Base-by-base conservation (phyloP, 2,329 filamentous ascomycete species). In the Neopestalotiopsis sp. region DNA sequence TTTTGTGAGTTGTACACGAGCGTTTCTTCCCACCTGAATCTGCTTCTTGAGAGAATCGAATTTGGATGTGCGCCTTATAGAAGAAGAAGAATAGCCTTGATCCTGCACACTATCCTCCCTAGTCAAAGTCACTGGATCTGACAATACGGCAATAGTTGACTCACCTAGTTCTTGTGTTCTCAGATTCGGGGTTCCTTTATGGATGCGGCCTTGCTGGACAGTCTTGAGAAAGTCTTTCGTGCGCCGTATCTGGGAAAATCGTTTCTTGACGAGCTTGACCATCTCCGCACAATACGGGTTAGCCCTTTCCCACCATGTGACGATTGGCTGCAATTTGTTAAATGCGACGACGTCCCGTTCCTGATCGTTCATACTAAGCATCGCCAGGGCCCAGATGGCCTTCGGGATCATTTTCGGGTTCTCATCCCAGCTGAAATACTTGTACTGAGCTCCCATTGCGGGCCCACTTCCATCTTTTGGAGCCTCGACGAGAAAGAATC, bases 291-390 rank as follows among this genome's bases (percentile, higher is more conserved):
- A 56, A 56, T 59, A 28, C 20, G 20, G 24, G 3, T 24, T 20
- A 7, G 24, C 30, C 10, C 30, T 59, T 5, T 9, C 24, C 56
- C 56, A 28, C 56, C 56, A 59, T 20, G 6, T 28, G 12, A 9
- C 24, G 56, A 59, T 59, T 14, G 56, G 20, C 17, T 24, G 10
- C 56, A 59, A 4, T 59, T 59, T 3, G 7, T 59, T 7, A 13
- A 13, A 13, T 32, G 20, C 20, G 3, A 59, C 56, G 17, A 59
- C 20, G 12, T 59, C 30, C 10, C 24, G 56, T 28, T 59, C 56
- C 5, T 59, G 17, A 13, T 59, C 56, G n/a, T 59, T 59, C 56
- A 59, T 59, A 20, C 56, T 59, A 20, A 59, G 20, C 56, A 59
- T 59, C 5, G 56, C 56, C 13, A 59, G 20, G 56, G 56, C 56